Conservation (phyloP, 73 alveolate species). For the Paramecium sonneborni region DNA sequence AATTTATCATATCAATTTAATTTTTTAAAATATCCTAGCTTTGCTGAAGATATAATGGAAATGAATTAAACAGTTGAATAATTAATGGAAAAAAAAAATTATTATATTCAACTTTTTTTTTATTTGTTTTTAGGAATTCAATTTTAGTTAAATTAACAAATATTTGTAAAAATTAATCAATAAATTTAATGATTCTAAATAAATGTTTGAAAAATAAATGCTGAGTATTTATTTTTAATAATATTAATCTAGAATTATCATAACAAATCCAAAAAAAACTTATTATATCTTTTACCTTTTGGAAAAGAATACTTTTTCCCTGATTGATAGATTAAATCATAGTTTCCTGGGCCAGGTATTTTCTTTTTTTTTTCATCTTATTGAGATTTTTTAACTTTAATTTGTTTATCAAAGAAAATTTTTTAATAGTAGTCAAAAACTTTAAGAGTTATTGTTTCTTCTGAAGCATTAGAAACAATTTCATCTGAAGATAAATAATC, state of each 20-base stretch:
- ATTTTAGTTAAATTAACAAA: no score
- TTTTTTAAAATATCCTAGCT: no score
- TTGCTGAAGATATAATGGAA: no score
- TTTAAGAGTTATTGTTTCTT: background rate
- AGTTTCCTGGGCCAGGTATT: background rate
- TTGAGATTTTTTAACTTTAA: background rate
- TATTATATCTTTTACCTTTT: background rate
- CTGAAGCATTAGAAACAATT: background rate
- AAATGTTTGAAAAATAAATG: no score
- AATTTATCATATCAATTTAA: no score
- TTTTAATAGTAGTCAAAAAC: background rate
- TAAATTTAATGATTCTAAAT: no score
- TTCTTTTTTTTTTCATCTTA: background rate
- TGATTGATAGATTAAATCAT: background rate
- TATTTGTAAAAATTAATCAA: no score
- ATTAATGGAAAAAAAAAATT: no score
- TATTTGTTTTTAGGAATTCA: no score
- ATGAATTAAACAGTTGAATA: no score
- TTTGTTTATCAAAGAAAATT: background rate
- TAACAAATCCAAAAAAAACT: background rate
- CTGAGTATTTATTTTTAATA: background rate
- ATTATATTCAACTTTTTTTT: no score
- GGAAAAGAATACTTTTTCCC: background rate
- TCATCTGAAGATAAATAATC: background rate
- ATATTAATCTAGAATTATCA: background rate